Evolutionary conservation across 129 eudicot species (phyloP).

Genomic region (Dittrichia graveolens): DNA sequence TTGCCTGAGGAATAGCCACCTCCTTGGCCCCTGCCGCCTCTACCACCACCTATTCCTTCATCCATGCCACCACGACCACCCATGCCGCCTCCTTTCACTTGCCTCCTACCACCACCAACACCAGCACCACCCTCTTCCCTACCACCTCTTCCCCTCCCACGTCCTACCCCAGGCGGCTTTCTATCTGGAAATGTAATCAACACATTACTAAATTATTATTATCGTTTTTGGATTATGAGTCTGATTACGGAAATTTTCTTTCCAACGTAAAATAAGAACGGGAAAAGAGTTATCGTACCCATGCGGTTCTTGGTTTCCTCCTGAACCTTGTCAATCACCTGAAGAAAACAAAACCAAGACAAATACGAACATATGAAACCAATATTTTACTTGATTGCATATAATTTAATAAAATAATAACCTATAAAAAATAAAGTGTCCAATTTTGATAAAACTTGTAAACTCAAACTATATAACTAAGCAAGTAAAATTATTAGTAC

Average conservation of each 20-base stretch:
- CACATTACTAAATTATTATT: not conserved
- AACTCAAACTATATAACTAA: not conserved
- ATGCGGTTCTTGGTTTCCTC: conserved; percentile 65
- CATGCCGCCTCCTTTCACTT: conserved; percentile 42
- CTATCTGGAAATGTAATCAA: conserved; percentile 42
- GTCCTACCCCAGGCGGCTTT: conserved; percentile 72
- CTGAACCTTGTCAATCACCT: conserved; percentile 74
- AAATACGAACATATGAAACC: not conserved
- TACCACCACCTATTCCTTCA: conserved; percentile 50
- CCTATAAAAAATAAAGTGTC: not conserved
- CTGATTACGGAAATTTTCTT: not conserved
- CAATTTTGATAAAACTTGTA: not conserved
- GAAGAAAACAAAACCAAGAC: conserved; percentile 6
- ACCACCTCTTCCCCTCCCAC: conserved; percentile 71
- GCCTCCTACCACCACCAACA: conserved; percentile 53
- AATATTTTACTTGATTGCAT: not conserved
- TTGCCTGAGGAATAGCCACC: conserved; percentile 34
- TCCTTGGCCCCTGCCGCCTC: conserved; percentile 54
- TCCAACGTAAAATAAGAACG: not conserved
- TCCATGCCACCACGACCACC: conserved; percentile 49
- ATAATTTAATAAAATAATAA: not conserved
- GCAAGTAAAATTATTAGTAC: conserved; percentile 3
- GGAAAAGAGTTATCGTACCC: conserved; percentile 32
- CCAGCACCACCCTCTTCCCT: conserved; percentile 25
- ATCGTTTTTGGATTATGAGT: not conserved